Conservation (phyloP, 2,329 filamentous ascomycete species). For the Eutypella sp. region DNA sequence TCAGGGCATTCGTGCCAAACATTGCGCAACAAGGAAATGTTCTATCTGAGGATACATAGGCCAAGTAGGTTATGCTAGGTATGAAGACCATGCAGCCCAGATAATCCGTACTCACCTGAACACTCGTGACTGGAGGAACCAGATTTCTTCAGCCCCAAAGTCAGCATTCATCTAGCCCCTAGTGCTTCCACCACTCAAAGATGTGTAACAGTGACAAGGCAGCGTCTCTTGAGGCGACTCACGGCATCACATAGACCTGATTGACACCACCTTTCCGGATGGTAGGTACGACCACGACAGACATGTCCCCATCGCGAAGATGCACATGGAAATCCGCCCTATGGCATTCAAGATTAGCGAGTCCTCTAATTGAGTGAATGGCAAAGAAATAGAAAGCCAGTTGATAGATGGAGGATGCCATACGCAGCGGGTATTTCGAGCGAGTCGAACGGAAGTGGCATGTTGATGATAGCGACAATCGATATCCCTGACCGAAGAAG, state of each 20-base stretch:
- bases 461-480: background rate
- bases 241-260: conserved; percentile 49
- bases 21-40: background rate
- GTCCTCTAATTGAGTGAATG: background rate
- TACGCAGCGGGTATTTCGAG: background rate
- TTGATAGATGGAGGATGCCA: background rate
- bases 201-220: too few relatives aligned
- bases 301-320: conserved; percentile 46
- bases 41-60: too few relatives aligned
- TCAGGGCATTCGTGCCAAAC: too few relatives aligned
- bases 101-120: background rate
- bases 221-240: background rate
- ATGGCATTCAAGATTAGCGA: background rate
- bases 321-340: conserved; percentile 35
- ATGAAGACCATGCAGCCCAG: too few relatives aligned
- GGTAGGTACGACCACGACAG: conserved; percentile 43
- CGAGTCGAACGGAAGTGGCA: background rate
- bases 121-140: conserved; percentile 45
- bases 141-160: conserved; percentile 41
- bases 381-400: background rate
- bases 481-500: background rate
- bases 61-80: too few relatives aligned
- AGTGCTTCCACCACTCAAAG: too few relatives aligned
- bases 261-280: conserved; percentile 47
- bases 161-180: too few relatives aligned